Evolutionary conservation across 495 filamentous ascomycete genomes (phyloP).

Genomic region (Platismatia glauca): DNA sequence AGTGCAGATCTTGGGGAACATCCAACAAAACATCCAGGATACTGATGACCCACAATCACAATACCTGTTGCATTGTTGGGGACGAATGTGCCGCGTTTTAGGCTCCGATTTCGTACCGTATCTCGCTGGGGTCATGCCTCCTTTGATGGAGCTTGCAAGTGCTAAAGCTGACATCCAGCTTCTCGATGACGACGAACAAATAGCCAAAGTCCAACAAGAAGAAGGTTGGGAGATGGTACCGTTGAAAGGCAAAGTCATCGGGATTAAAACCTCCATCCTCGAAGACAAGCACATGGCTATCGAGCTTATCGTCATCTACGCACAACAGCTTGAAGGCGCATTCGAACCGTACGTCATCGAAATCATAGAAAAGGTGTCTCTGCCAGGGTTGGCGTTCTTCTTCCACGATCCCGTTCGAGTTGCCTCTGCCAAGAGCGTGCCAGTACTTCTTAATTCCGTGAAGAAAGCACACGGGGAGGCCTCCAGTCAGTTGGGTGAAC

Average conservation of each 20-base stretch:
- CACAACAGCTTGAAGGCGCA: constrained; percentile 80
- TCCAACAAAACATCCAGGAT: constrained; percentile 82
- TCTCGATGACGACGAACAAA: constrained; percentile 90
- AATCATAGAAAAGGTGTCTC: constrained; percentile 92
- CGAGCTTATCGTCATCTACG: constrained; percentile 93
- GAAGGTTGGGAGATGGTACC: constrained; percentile 98
- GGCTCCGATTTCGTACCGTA: constrained; percentile 86
- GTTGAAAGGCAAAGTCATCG: constrained; percentile 92
- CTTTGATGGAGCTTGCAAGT: constrained; percentile 78
- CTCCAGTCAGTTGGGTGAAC: constrained; percentile 60
- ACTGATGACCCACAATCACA: constrained; percentile 93
- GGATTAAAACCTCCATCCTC: constrained; percentile 91
- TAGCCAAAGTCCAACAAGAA: constrained; percentile 84
- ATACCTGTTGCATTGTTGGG: constrained; percentile 99
- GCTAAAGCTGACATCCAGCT: constrained; percentile 98
- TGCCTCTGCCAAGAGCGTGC: constrained; percentile 88
- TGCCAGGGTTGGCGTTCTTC: constrained; percentile 94
- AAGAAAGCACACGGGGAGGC: constrained; percentile 76
- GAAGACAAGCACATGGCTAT: constrained; percentile 99
- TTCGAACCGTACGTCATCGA: constrained; percentile 88
- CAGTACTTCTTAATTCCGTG: constrained; percentile 88
- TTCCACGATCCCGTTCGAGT: constrained; percentile 98
- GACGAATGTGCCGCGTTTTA: constrained; percentile 93
- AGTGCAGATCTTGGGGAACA: constrained; percentile 75
- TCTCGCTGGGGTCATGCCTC: constrained; percentile 87